These are phyloP conservation scores for Aspergillus sp. DNA, from an alignment of 2,329 filamentous ascomycete genomes.

Conservation along the genomic window DNA sequence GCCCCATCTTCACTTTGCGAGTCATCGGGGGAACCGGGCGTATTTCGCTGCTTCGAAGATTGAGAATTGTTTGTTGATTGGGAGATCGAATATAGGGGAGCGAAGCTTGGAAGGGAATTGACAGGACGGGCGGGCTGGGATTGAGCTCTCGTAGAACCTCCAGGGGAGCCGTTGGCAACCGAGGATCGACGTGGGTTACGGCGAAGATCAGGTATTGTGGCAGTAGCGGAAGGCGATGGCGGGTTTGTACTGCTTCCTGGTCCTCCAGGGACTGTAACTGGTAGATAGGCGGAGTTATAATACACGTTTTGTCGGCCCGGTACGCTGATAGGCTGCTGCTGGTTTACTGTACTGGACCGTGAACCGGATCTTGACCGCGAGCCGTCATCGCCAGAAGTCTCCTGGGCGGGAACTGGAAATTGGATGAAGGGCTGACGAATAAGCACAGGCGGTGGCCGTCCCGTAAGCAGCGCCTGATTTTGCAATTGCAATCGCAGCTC, in stretches of 20 bases:
- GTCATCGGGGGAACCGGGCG: conserved; percentile 34
- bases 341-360: conserved; percentile 39
- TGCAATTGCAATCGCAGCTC: conserved; percentile 49
- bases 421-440: conserved; percentile 44
- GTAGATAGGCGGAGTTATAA: conserved; percentile 37
- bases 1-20: conserved; percentile 32
- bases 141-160: conserved; percentile 46
- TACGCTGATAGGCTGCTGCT: conserved; percentile 34
- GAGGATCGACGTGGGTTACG: conserved; percentile 48
- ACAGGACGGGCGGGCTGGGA: conserved; percentile 52
- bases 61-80: conserved; percentile 32
- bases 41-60: conserved; percentile 29
- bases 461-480: conserved; percentile 45
- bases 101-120: conserved; percentile 36
- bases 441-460: conserved; percentile 39
- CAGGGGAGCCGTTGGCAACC: conserved; percentile 42
- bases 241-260: conserved; percentile 47
- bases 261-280: conserved; percentile 34
- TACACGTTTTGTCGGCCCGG: conserved; percentile 36
- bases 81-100: conserved; percentile 33
- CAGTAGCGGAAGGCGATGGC: conserved; percentile 44
- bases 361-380: conserved; percentile 38
- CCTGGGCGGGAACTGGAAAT: conserved; percentile 40
- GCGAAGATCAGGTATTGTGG: conserved; percentile 43
- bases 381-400: conserved; percentile 35